Evolutionary conservation across 1,139 yeast genomes (phyloP).

Genomic region (Scheffersomyces parashehatae): DNA sequence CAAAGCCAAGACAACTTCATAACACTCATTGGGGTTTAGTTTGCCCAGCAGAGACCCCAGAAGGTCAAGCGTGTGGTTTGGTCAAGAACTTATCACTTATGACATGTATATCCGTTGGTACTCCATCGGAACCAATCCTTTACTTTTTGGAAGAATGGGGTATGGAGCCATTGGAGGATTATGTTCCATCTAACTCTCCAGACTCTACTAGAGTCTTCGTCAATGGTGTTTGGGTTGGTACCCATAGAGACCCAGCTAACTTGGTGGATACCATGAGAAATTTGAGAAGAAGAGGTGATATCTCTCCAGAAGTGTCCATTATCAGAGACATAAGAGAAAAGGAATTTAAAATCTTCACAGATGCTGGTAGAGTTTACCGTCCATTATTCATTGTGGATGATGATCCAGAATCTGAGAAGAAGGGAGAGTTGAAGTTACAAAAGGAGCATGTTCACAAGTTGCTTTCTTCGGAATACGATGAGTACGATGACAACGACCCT

Average conservation of each 20-base stretch:
- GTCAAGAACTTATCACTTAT: constrained; percentile 93
- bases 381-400: constrained; percentile 91
- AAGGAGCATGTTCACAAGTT: constrained; percentile 81
- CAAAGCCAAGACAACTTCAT: constrained; percentile 97
- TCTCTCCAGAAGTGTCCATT: constrained; percentile 93
- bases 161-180: constrained; percentile 95
- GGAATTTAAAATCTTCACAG: constrained; percentile 94
- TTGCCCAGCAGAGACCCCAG: constrained; percentile 99
- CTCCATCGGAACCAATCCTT: constrained; percentile 93
- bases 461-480: constrained; percentile 61
- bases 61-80: constrained; percentile 99
- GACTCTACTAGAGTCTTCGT: constrained; percentile 94
- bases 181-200: constrained; percentile 89
- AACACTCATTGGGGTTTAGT: constrained; percentile 99
- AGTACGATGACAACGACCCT: constrained; percentile 60
- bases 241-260: constrained; percentile 92
- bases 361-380: constrained; percentile 97
- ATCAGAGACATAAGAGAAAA: constrained; percentile 96
- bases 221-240: constrained; percentile 99
- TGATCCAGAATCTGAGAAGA: constrained; percentile 70
- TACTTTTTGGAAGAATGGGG: constrained; percentile 99
- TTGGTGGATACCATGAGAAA: constrained; percentile 89
- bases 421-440: constrained; percentile 78
- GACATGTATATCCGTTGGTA: constrained; percentile 98
- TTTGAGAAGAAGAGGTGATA: constrained; percentile 93